phyloP scores from a whole-genome alignment of 2,329 filamentous ascomycete species.

The Neophaeococcomyces mojaviensis region DNA sequence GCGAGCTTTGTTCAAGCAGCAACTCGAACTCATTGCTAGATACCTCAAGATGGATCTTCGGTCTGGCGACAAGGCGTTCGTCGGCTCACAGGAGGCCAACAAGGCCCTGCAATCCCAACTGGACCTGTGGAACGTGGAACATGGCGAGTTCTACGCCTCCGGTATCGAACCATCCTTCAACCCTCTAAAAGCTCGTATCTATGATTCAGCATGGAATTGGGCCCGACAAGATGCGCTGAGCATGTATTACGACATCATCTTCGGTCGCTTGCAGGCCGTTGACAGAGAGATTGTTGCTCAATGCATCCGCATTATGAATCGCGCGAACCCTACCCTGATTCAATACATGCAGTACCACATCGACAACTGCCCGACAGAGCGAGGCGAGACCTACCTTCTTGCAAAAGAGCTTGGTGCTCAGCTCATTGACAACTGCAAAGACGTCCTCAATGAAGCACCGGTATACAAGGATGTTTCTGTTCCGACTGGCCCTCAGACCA shows the following conservation, averaged over 20 bases:
- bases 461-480: constrained; percentile 94
- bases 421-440: constrained; percentile 95
- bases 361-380: constrained; percentile 93
- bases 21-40: constrained; percentile 86
- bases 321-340: constrained; percentile 87
- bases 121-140: constrained; percentile 89
- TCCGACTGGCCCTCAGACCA: constrained; percentile 85
- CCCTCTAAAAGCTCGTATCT: constrained; percentile 84
- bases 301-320: constrained; percentile 99
- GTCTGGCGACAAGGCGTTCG: constrained; percentile 88
- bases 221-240: constrained; percentile 90
- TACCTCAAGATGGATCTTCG: constrained; percentile 97
- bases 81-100: constrained; percentile 76
- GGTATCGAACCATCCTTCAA: constrained; percentile 94
- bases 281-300: constrained; percentile 98
- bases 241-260: constrained; percentile 99
- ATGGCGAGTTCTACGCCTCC: constrained; percentile 90
- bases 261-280: constrained; percentile 83
- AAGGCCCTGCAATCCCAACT: constrained; percentile 85
- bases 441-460: constrained; percentile 73
- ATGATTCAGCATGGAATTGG: constrained; percentile 99
- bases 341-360: constrained; percentile 99
- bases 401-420: constrained; percentile 89
- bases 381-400: constrained; percentile 95
- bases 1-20: constrained; percentile 92